Conservation (phyloP, 371 early-diverging fungal genomes). For the Dinochytrium kinnereticum region DNA sequence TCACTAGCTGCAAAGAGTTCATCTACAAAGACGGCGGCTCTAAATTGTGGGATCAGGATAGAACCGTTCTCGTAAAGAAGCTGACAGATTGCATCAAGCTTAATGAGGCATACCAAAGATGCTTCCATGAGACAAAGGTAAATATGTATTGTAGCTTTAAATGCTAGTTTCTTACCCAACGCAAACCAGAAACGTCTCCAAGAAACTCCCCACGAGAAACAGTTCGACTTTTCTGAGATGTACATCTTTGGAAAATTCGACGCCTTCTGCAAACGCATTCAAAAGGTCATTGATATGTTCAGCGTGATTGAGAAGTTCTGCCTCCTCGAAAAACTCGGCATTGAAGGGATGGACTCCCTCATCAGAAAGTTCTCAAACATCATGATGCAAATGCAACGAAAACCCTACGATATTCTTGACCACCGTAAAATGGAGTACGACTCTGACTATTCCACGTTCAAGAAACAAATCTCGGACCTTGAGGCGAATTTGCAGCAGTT, state of each 20-base stretch:
- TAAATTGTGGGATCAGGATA: slow-evolving; percentile 68
- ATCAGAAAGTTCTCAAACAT: slow-evolving; percentile 61
- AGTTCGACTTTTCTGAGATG: slow-evolving; percentile 73
- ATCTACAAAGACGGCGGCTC: slow-evolving; percentile 63
- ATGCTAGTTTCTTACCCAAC: neutral
- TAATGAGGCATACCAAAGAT: slow-evolving; percentile 65
- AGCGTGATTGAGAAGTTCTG: slow-evolving; percentile 66
- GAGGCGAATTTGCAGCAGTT: slow-evolving; percentile 63
- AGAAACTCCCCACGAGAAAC: slow-evolving; percentile 64
- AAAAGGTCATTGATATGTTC: slow-evolving; percentile 69
- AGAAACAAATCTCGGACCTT: slow-evolving; percentile 64
- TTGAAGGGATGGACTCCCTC: slow-evolving; percentile 65
- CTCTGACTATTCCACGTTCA: slow-evolving; percentile 63
- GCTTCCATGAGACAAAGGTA: slow-evolving; percentile 67
- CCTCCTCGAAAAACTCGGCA: slow-evolving; percentile 55
- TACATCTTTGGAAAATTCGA: slow-evolving; percentile 72
- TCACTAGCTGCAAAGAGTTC: slow-evolving; percentile 68
- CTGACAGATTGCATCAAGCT: slow-evolving; percentile 58
- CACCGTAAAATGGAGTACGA: slow-evolving; percentile 71
- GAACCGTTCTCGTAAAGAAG: slow-evolving; percentile 55
- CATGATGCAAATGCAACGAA: slow-evolving; percentile 61
- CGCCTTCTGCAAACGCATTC: slow-evolving; percentile 68
- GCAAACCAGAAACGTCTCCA: slow-evolving; percentile 56
- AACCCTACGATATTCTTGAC: slow-evolving; percentile 68
- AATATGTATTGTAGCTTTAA: neutral